Percentiles rank a stretch among this genome's conserved stretches.
These are phyloP conservation scores for Malassezia dermatis DNA, from an alignment of 1,284 basidiomycete genomes.

Conservation along the genomic window DNA sequence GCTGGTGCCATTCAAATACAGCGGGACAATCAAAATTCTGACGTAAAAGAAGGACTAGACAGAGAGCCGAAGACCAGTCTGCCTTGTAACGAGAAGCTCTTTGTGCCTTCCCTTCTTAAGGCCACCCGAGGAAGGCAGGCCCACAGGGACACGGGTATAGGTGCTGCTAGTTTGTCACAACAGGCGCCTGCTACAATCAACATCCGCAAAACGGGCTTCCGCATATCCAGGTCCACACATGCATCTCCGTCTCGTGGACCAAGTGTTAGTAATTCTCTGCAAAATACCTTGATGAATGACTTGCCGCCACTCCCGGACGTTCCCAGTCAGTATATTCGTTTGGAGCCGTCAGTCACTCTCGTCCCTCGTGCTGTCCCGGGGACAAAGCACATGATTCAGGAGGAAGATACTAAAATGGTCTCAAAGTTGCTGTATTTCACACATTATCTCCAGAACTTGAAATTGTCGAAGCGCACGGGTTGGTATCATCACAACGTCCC, in stretches of 20 bases:
- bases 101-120: conserved; percentile 40
- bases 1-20: conserved; percentile 20
- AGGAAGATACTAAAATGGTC: conserved; percentile 3
- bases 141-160: neutral
- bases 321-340: conserved; percentile 20
- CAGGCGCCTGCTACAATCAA: conserved; percentile 12
- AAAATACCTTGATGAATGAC: conserved; percentile 19
- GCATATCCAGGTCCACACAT: conserved; percentile 13
- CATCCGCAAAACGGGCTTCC: conserved; percentile 25
- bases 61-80: conserved; percentile 45
- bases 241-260: neutral
- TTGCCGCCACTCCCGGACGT: conserved; percentile 35
- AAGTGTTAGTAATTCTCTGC: neutral
- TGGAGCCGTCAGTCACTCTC: conserved; percentile 21
- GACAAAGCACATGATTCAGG: neutral
- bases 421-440: conserved; percentile 34
- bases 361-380: neutral
- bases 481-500: conserved; percentile 43
- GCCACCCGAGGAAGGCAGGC: conserved; percentile 24
- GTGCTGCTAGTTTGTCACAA: neutral
- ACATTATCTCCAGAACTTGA: conserved; percentile 40
- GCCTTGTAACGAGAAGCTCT: conserved; percentile 41
- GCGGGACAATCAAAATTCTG: conserved; percentile 13
- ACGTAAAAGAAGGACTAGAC: conserved; percentile 29
- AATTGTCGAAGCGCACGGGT: conserved; percentile 42